Evolutionary conservation across 345 rosid genomes (phyloP).

Genomic region (Alliaria petiolata): DNA sequence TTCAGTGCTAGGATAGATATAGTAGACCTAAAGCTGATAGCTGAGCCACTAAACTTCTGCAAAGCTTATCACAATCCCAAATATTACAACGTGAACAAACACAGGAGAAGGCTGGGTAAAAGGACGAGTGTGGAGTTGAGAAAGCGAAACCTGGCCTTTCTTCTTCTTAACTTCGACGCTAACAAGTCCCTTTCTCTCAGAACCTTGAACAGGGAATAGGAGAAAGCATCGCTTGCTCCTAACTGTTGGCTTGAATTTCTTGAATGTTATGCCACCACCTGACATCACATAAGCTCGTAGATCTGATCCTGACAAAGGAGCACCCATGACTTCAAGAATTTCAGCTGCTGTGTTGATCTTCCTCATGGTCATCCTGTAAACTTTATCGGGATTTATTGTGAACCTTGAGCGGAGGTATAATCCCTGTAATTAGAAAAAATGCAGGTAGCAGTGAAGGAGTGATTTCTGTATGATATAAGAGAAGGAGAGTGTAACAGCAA

Average conservation of each 20-base stretch:
- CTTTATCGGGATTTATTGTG: constrained; percentile 85
- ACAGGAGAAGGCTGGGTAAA: neutral
- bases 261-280: constrained; percentile 69
- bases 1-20: neutral
- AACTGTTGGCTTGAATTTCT: constrained; percentile 63
- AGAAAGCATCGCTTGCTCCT: constrained; percentile 85
- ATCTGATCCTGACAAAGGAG: constrained; percentile 82
- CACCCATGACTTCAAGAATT: constrained; percentile 98
- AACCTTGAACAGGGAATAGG: constrained; percentile 74
- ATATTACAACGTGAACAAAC: neutral
- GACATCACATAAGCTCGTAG: constrained; percentile 97
- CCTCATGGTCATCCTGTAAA: constrained; percentile 91
- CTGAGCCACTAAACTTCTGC: neutral
- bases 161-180: constrained; percentile 92
- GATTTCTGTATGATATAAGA: neutral
- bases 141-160: constrained; percentile 73
- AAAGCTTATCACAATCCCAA: neutral
- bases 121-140: neutral
- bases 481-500: neutral
- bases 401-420: constrained; percentile 75
- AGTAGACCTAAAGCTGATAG: neutral
- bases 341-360: constrained; percentile 86
- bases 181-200: constrained; percentile 84
- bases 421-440: constrained; percentile 45
- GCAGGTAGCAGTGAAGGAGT: neutral